These are phyloP conservation scores for Apiospora saccharicola DNA, from an alignment of 2,329 filamentous ascomycete genomes.

Conservation along the genomic window DNA sequence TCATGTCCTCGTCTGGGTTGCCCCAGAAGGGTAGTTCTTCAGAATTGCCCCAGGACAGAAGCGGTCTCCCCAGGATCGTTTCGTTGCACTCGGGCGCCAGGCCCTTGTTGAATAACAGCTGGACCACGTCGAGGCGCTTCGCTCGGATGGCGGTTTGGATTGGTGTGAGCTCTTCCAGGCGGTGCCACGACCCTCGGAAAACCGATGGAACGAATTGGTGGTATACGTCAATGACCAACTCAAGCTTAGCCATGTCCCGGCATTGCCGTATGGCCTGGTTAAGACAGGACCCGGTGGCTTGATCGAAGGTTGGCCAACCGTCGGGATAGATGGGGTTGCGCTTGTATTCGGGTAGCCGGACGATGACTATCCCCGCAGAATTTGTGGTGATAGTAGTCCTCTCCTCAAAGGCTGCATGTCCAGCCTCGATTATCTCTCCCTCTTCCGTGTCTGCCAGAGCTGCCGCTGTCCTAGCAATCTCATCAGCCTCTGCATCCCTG, in stretches of 20 bases:
- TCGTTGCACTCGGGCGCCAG: constrained; percentile 7
- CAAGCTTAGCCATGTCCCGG: not conserved
- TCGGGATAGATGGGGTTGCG: not conserved
- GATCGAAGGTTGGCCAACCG: not conserved
- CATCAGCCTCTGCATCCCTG: not conserved
- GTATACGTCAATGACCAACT: not conserved
- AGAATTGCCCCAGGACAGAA: not conserved
- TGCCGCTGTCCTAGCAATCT: not conserved
- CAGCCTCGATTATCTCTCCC: not conserved
- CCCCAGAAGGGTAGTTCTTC: not conserved
- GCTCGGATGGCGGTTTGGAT: constrained; percentile 14
- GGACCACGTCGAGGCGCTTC: not conserved
- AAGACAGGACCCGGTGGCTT: not conserved
- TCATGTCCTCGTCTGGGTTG: not conserved
- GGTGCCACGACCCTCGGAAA: not conserved
- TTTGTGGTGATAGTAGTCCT: too few species aligned
- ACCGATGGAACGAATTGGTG: not conserved
- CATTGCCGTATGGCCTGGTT: not conserved
- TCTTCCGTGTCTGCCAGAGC: not conserved
- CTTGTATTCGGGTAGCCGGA: not conserved
- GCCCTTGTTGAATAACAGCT: not conserved
- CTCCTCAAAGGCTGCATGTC: not conserved
- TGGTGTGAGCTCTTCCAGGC: not conserved
- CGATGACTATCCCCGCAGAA: not conserved
- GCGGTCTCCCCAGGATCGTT: not conserved